phyloP scores from a whole-genome alignment of 441 rosid species.

The Pelargonium cotyledonis region DNA sequence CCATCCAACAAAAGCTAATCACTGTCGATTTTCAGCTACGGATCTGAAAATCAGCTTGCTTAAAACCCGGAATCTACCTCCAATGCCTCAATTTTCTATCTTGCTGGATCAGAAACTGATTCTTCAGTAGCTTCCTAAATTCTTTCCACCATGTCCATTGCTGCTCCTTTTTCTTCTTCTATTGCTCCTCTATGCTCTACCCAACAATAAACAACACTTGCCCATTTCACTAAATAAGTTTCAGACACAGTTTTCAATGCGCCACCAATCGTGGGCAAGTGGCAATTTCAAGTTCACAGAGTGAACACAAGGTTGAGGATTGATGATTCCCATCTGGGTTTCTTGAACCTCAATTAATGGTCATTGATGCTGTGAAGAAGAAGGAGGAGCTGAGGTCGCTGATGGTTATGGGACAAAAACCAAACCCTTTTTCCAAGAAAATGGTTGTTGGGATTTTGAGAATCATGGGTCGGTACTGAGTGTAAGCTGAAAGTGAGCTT shows the following conservation, averaged over 20 bases:
- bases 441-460: constrained; percentile 3
- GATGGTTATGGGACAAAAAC: not conserved
- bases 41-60: constrained; percentile 1
- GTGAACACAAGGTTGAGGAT: not conserved
- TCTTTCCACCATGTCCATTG: not conserved
- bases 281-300: not conserved
- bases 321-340: constrained; percentile 6
- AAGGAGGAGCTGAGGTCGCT: not conserved
- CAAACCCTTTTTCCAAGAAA: not conserved
- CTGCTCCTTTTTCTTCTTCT: not conserved
- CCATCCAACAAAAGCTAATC: not conserved
- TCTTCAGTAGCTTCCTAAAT: not conserved
- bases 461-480: not conserved
- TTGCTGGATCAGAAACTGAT: not conserved
- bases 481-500: not conserved
- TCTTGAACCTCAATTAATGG: not conserved
- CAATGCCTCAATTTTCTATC: not conserved
- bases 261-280: not conserved
- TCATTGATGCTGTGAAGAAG: no score
- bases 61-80: not conserved
- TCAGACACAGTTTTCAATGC: not conserved
- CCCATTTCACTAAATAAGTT: not conserved
- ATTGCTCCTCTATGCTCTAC: not conserved
- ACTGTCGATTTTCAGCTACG: not conserved
- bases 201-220: not conserved